Base-by-base conservation (phyloP, 2,329 filamentous ascomycete species). In the Talaromyces sp. region DNA sequence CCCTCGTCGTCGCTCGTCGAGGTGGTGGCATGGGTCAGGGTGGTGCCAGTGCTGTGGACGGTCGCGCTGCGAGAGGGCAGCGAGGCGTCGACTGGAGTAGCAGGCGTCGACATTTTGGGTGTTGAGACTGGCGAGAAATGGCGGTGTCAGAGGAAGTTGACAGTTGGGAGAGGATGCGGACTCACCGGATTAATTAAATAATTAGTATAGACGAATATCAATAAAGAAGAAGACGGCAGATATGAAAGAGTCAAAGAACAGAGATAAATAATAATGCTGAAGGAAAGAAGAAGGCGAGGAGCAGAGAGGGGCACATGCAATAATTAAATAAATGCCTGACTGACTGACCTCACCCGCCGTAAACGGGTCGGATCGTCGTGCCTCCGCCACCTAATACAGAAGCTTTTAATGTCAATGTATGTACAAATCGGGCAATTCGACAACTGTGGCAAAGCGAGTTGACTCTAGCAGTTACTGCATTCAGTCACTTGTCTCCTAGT, bases 1-100 rank as follows among this genome's bases (percentile, higher is more conserved):
- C 71, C 74, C 59, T 77, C 75, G 59, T 77, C 75, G 6, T 77
- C 75, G 54, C 73, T 75, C 58, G 70, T 61, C 2, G 74, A 72
- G 1, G 68, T 43, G 12, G 54, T 70, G 8, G 70, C 69, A n/a
- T 70, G 70, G 52, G 71, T 73, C 29, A 68, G 63, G 46, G 60
- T 65, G 29, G 65, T 70, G 38, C 64, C 61, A 56, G 66, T 62
- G 51, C 72, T 75, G 57, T 65, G 66, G 51, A 74, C 58, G 6
- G 72, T 75, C 3, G 57, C 64, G n/a, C 72, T 70, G 53, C 73
- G 73, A 53, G 68, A 65, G 11, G 74, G 73, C 60, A 75, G 68
- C 69, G 59, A 66, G 14, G 48, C 12, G 27, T 41, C 14, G 48
- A 21, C 11, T 48, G 51, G 24, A 41, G 53, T 55, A 21, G 57